Percentiles rank a stretch among this genome's conserved stretches.
Evolutionary conservation across 2,329 filamentous ascomycete species (phyloP).

Genomic region (Colletotrichum brevisporum): DNA sequence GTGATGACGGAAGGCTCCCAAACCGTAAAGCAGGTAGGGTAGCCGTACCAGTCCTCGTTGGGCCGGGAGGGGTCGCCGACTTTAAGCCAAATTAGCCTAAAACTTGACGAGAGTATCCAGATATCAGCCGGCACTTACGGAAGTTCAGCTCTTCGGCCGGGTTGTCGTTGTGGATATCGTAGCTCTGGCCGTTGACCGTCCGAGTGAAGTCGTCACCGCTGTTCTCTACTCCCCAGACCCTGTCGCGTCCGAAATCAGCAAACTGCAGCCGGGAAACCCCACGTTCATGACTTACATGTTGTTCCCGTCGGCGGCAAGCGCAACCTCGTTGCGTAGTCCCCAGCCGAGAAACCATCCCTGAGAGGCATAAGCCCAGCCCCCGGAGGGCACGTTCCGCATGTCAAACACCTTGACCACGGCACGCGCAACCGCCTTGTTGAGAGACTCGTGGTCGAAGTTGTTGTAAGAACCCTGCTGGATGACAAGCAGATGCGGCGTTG

Average conservation of each 20-base stretch:
- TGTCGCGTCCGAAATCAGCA: constrained; percentile 20
- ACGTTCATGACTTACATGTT: constrained; percentile 41
- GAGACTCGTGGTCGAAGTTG: constrained; percentile 55
- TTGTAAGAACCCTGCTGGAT: constrained; percentile 56
- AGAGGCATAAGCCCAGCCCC: constrained; percentile 55
- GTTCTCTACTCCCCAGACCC: constrained; percentile 66
- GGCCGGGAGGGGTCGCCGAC: constrained; percentile 48
- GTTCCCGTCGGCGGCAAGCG: constrained; percentile 65
- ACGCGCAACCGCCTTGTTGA: constrained; percentile 51
- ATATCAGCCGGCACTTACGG: constrained; percentile 50
- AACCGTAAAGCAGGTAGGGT: constrained; percentile 72
- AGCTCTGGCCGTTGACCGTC: constrained; percentile 57
- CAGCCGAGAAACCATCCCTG: constrained; percentile 57
- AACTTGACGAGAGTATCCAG: too few species aligned
- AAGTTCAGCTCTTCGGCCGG: constrained; percentile 78
- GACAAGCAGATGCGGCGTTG: constrained; percentile 54
- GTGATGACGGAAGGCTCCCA: constrained; percentile 60
- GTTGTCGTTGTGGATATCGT: constrained; percentile 71
- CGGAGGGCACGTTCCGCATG: constrained; percentile 50
- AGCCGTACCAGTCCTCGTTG: constrained; percentile 64
- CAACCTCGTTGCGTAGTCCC: constrained; percentile 73
- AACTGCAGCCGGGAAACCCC: background rate
- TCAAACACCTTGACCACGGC: constrained; percentile 61
- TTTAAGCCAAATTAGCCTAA: constrained; percentile 27
- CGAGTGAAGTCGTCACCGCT: constrained; percentile 68